Conservation (phyloP, 2,329 filamentous ascomycete species). For the Grosmannia clavigera region DNA sequence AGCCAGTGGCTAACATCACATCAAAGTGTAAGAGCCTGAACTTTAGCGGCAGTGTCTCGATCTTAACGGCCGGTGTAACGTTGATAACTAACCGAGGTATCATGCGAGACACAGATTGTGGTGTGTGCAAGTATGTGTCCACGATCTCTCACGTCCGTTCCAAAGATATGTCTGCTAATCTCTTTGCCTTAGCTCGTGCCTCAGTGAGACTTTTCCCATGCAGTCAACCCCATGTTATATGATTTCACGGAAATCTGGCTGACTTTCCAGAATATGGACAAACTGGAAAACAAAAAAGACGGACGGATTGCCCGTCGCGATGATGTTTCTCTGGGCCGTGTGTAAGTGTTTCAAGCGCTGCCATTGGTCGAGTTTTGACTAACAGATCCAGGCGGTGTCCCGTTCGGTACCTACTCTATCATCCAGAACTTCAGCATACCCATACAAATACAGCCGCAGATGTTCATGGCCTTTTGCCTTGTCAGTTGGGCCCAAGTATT, state of each 20-base stretch:
- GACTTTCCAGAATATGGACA: conserved; percentile 35
- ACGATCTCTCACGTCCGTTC: background rate
- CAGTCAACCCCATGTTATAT: background rate
- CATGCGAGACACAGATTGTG: conserved; percentile 19
- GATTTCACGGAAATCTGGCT: background rate
- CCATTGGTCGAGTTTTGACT: background rate
- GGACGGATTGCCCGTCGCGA: conserved; percentile 44
- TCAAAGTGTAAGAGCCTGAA: background rate
- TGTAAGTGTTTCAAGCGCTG: conserved; percentile 22
- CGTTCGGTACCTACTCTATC: conserved; percentile 27
- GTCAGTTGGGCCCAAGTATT: conserved; percentile 26
- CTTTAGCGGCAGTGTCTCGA: background rate
- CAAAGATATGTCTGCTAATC: conserved; percentile 13
- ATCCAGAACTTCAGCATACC: conserved; percentile 30
- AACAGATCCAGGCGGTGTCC: conserved; percentile 22
- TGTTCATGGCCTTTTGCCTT: conserved; percentile 26
- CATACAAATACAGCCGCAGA: conserved; percentile 29
- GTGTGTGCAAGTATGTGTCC: conserved; percentile 25
- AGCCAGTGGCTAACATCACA: background rate
- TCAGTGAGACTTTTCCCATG: background rate
- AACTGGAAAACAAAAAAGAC: conserved; percentile 50
- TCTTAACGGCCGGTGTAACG: background rate
- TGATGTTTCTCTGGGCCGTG: conserved; percentile 53
- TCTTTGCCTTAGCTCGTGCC: background rate
- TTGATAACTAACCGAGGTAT: background rate